Evolutionary conservation across 306 rosid species (phyloP), one percentile per base, ranked within the genome.

Genomic region (Sphenostylis stenocarpa): DNA sequence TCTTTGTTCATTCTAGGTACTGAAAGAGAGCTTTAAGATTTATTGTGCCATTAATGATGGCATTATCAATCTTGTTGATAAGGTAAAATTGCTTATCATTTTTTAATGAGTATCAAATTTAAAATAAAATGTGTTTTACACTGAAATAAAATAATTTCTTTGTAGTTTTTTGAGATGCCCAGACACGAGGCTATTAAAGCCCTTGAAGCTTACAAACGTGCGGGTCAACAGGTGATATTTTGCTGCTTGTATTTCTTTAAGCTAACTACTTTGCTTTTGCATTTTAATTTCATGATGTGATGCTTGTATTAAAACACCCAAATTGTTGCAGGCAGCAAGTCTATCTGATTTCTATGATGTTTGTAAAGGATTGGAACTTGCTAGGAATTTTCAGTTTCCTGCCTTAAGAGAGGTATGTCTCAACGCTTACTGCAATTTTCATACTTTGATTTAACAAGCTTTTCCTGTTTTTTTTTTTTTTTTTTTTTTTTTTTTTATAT

Each of bases 81-180:
- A 96, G 99, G 98, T 96, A 84, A 86, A 62, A 55, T 48, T 61
- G 9, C 56, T 47, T 75, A 23, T 76, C 10, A 5, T 75, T 33
- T 23, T 75, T 66, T 77, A 14, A 43, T 57, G 66, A 36, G 7
- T 26, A 49, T 77, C 15, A 49, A 38, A 49, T 62, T 53, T 41
- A 16, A n/a, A 66, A 44, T 44, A 58, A 60, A 28, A 23, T 45
- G 43, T 81, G 72, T 48, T 58, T 36, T 44, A 20, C 67, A 23
- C 61, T 61, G 73, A 62, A 69, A 73, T 53, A 56, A 51, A 36
- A 53, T 56, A 26, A 75, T 64, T 52, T 80, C 66, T 36, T 70
- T 82, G 77, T 86, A 96, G 97, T 96, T 96, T 84, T 96, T 96
- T 88, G 98, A 96, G 88, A 96, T 96, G 99, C 99, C 99, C 48